phyloP scores from a whole-genome alignment of 2,329 filamentous ascomycete genomes.

The Emmonsia crescens region DNA sequence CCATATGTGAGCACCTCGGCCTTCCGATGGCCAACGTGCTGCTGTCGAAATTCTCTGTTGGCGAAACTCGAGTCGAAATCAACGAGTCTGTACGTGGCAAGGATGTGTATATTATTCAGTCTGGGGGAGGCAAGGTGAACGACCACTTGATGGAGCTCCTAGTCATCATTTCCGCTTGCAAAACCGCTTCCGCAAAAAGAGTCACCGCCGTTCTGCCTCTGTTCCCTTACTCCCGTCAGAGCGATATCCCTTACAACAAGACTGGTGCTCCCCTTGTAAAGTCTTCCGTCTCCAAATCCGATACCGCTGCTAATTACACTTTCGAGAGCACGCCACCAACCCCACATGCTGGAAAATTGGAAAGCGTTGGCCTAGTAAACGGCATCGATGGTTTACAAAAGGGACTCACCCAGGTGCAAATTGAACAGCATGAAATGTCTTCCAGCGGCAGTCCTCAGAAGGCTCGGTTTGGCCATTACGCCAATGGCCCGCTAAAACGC shows the following conservation, averaged over 20 bases:
- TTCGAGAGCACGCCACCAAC: conserved; percentile 90
- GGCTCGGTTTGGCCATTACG: conserved; percentile 29
- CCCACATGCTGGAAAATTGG: conserved; percentile 60
- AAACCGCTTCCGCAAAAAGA: conserved; percentile 79
- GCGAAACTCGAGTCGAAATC: conserved; percentile 91
- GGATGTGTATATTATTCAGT: conserved; percentile 98
- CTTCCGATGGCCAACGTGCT: conserved; percentile 76
- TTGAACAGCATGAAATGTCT: conserved; percentile 40
- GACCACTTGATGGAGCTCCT: conserved; percentile 93
- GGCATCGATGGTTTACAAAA: conserved; percentile 61
- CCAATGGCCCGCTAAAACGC: conserved; percentile 28
- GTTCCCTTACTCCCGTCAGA: conserved; percentile 94
- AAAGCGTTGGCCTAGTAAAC: conserved; percentile 54
- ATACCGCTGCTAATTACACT: conserved; percentile 50
- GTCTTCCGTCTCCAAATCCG: conserved; percentile 36
- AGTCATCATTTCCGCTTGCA: conserved; percentile 98
- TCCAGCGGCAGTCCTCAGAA: conserved; percentile 33
- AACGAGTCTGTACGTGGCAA: conserved; percentile 94
- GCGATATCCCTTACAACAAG: conserved; percentile 95
- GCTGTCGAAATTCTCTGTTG: conserved; percentile 85
- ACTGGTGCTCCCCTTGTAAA: conserved; percentile 76
- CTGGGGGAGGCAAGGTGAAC: conserved; percentile 84
- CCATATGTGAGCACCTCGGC: conserved; percentile 78
- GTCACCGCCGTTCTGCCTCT: conserved; percentile 90
- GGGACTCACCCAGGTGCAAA: conserved; percentile 57